These are phyloP conservation scores for Xanthoparmelia taractica DNA, from an alignment of 495 filamentous ascomycete genomes.

Conservation along the genomic window DNA sequence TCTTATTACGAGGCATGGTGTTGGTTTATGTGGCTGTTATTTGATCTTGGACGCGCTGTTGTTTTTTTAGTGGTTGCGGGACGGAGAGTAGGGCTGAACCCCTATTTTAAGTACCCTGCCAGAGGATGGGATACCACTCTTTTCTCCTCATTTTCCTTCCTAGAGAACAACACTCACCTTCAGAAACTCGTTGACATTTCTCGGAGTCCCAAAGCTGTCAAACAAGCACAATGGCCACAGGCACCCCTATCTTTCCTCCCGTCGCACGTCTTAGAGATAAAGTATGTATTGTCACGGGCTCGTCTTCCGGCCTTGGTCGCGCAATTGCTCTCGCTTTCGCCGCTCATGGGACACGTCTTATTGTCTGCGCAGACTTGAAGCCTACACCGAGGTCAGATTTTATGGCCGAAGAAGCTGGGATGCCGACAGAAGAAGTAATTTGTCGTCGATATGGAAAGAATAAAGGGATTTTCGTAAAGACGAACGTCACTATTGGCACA, in stretches of 20 bases:
- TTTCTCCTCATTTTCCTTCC: too few species aligned
- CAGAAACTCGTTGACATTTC: too few species aligned
- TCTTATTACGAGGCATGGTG: too few species aligned
- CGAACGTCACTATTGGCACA: constrained; percentile 37
- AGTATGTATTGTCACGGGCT: constrained; percentile 43
- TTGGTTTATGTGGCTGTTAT: too few species aligned
- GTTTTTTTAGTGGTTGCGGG: too few species aligned
- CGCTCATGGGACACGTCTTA: constrained; percentile 36
- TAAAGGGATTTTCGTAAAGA: constrained; percentile 39
- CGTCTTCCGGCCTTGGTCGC: constrained; percentile 42
- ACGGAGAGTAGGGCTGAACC: too few species aligned
- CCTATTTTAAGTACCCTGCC: too few species aligned
- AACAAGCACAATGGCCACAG: background rate
- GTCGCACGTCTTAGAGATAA: constrained; percentile 30
- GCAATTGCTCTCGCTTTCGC: constrained; percentile 34
- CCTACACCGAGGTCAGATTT: constrained; percentile 25
- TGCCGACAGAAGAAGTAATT: constrained; percentile 40
- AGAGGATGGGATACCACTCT: too few species aligned
- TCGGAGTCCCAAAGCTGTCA: background rate
- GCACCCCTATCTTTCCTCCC: background rate
- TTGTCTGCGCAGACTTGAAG: constrained; percentile 44
- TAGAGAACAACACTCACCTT: too few species aligned
- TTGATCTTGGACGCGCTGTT: too few species aligned
- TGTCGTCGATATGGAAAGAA: constrained; percentile 29
- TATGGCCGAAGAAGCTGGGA: constrained; percentile 28